These are phyloP conservation scores for Cercophora newfieldiana DNA, from an alignment of 495 filamentous ascomycete species.

Conservation along the genomic window DNA sequence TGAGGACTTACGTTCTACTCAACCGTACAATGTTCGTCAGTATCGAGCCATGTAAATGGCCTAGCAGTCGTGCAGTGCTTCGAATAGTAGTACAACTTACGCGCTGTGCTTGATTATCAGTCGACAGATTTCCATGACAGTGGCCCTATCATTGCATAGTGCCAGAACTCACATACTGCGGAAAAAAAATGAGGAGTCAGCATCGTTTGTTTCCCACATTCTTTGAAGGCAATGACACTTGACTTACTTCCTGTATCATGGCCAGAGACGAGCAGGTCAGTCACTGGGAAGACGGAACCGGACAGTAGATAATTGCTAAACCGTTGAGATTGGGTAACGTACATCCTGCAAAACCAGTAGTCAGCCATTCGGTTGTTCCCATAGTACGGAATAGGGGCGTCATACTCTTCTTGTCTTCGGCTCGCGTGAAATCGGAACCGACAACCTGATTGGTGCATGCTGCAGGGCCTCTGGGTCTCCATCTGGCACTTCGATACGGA, in stretches of 20 bases:
- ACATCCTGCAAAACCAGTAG: not conserved
- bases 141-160: too few species aligned
- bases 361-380: not conserved
- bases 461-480: not conserved
- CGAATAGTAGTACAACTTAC: not conserved
- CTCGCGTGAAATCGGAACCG: not conserved
- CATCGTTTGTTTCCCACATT: not conserved
- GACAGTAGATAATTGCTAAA: not conserved
- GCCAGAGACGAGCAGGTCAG: not conserved
- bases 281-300: not conserved
- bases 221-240: too few species aligned
- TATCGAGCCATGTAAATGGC: not conserved
- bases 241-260: slow-evolving; percentile 5
- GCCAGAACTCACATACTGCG: not conserved
- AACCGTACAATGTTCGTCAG: not conserved
- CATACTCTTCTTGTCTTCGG: not conserved
- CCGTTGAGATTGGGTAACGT: not conserved
- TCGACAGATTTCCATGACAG: too few species aligned
- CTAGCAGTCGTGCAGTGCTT: too few species aligned
- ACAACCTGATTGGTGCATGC: not conserved
- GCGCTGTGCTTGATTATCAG: not conserved
- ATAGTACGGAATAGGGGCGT: not conserved
- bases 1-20: not conserved
- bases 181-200: not conserved
- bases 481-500: not conserved